phyloP scores from a whole-genome alignment of 2,329 filamentous ascomycete species.

The Geosmithia flava region DNA sequence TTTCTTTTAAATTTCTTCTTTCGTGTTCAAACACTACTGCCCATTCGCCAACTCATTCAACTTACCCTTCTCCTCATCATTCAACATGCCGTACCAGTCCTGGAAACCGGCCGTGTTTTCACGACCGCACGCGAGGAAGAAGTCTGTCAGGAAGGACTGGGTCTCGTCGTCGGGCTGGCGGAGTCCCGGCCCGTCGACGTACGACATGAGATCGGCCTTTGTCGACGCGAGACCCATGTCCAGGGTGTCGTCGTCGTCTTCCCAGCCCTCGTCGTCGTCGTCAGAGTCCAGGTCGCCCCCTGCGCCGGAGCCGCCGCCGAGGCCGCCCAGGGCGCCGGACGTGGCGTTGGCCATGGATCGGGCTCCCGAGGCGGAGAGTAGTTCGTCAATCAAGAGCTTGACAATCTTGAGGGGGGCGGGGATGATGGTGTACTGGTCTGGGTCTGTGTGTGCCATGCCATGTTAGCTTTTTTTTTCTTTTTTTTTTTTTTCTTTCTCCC shows the following conservation, averaged over 20 bases:
- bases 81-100: conserved; percentile 42
- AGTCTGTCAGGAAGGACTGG: conserved; percentile 69
- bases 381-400: conserved; percentile 89
- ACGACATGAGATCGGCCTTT: conserved; percentile 72
- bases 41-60: conserved; percentile 35
- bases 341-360: conserved; percentile 47
- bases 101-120: conserved; percentile 45
- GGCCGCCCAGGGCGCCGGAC: conserved; percentile 48
- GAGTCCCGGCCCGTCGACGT: conserved; percentile 43
- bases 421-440: conserved; percentile 80
- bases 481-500: background rate
- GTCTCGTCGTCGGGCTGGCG: conserved; percentile 83
- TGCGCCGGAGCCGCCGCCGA: conserved; percentile 47
- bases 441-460: conserved; percentile 37
- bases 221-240: conserved; percentile 61
- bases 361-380: conserved; percentile 66
- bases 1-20: background rate
- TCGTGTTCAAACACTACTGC: background rate
- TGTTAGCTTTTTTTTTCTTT: background rate
- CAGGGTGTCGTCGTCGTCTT: conserved; percentile 67
- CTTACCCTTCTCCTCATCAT: conserved; percentile 43
- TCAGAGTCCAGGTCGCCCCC: conserved; percentile 48
- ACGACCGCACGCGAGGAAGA: conserved; percentile 54
- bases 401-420: conserved; percentile 87
- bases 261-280: conserved; percentile 75